Evolutionary conservation across 2,329 filamentous ascomycete genomes (phyloP).

Genomic region (Talaromyces sp.): DNA sequence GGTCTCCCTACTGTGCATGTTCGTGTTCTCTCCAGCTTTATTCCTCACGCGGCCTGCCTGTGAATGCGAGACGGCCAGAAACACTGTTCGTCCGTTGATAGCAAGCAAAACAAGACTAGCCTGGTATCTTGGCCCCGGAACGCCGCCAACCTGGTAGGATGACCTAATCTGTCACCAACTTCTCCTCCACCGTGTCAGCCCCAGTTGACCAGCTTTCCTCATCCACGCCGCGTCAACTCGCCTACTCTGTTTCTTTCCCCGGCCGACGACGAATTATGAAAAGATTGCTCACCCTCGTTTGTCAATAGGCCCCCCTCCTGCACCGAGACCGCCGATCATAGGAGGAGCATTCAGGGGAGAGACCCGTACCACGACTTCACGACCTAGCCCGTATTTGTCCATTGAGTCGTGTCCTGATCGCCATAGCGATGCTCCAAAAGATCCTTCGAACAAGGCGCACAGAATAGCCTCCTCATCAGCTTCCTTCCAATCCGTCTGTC

Average conservation of each 20-base stretch:
- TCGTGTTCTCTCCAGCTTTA: neutral
- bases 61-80: neutral
- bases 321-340: neutral
- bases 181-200: constrained; percentile 1
- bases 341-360: neutral
- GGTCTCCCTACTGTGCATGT: neutral
- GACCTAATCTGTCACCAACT: constrained; percentile 7
- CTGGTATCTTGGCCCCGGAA: constrained; percentile 1
- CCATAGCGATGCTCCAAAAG: neutral
- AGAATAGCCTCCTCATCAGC: neutral
- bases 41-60: neutral
- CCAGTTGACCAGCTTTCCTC: neutral
- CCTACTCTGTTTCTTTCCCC: neutral
- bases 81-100: neutral
- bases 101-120: neutral
- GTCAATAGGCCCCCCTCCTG: neutral
- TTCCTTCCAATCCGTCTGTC: neutral
- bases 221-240: neutral
- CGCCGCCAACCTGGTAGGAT: constrained; percentile 8
- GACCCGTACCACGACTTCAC: neutral
- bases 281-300: neutral
- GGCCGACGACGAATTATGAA: neutral
- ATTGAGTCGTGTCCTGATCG: neutral
- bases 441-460: neutral
- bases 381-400: neutral